Conservation (phyloP, 805 yeast species). For the Yamadazyma scolyti region DNA sequence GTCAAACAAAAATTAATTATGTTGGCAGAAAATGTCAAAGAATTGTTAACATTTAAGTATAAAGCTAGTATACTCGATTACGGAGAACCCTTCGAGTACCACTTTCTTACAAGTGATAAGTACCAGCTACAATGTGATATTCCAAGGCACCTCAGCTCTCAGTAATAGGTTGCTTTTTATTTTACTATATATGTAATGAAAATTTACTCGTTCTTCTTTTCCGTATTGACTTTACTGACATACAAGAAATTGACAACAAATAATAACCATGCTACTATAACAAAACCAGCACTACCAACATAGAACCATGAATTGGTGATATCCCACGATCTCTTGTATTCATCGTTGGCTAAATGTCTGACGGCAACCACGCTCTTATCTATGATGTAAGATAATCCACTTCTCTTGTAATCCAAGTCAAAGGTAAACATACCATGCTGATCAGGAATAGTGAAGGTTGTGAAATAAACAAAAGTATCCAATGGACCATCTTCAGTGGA, state of each 20-base stretch:
- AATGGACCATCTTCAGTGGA: conserved; percentile 30
- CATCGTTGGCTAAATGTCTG: conserved; percentile 94
- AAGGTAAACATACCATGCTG: conserved; percentile 97
- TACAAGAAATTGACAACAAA: conserved; percentile 67
- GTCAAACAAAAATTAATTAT: conserved; percentile 3
- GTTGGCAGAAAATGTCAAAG: conserved; percentile 1
- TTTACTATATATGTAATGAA: neutral
- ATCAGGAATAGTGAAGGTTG: conserved; percentile 76
- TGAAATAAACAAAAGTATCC: conserved; percentile 46
- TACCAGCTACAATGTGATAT: conserved; percentile 3
- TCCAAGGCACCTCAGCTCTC: conserved; percentile 1
- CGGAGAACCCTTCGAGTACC: conserved; percentile 5
- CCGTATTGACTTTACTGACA: conserved; percentile 25
- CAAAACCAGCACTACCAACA: conserved; percentile 64
- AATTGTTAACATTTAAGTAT: neutral
- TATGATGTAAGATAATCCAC: conserved; percentile 66
- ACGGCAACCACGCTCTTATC: conserved; percentile 74
- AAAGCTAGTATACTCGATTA: conserved; percentile 2
- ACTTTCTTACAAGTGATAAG: conserved; percentile 5
- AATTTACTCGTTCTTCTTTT: conserved; percentile 23
- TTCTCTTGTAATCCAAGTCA: conserved; percentile 69
- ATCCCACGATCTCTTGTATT: conserved; percentile 88
- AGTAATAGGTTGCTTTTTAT: conserved; percentile 1
- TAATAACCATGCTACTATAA: conserved; percentile 70
- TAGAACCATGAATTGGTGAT: conserved; percentile 94